Percentiles rank a stretch among this genome's conserved stretches.
phyloP scores from a whole-genome alignment of 116 monocot species.

The Papilionanthe hybrid region DNA sequence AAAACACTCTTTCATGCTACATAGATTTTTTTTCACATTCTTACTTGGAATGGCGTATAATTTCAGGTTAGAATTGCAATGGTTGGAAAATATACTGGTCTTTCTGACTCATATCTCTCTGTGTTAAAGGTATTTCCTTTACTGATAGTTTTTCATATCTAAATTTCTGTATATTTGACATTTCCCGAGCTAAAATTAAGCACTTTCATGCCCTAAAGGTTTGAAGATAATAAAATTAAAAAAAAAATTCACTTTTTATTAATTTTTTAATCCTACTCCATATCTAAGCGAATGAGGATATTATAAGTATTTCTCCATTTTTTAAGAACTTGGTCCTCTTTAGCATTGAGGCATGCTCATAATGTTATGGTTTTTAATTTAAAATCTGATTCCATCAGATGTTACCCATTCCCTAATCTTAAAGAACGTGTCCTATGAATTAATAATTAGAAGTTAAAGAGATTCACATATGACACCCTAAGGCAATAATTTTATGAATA shows the following conservation, averaged over 20 bases:
- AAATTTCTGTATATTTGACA: neutral
- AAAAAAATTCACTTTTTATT: neutral
- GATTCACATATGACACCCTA: neutral
- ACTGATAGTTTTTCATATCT: neutral
- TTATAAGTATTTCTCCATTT: neutral
- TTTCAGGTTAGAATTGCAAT: constrained; percentile 77
- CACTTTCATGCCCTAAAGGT: neutral
- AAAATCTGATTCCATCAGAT: neutral
- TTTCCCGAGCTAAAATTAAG: neutral
- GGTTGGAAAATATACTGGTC: constrained; percentile 81
- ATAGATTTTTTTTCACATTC: neutral
- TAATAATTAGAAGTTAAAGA: neutral
- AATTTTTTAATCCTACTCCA: neutral
- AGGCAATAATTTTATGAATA: neutral
- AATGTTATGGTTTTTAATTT: neutral
- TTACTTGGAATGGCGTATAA: neutral
- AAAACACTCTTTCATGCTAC: neutral
- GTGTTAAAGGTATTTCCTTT: constrained; percentile 53
- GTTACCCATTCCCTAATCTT: neutral
- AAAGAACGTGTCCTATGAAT: neutral
- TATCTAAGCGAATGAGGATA: neutral
- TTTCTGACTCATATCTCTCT: constrained; percentile 88
- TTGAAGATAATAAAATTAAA: no score
- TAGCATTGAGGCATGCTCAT: neutral
- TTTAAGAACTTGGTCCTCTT: neutral